Percentiles rank a stretch among this genome's conserved stretches.
Evolutionary conservation across 2,329 filamentous ascomycete genomes (phyloP).

Genomic region (Cladobotryum protrusum): DNA sequence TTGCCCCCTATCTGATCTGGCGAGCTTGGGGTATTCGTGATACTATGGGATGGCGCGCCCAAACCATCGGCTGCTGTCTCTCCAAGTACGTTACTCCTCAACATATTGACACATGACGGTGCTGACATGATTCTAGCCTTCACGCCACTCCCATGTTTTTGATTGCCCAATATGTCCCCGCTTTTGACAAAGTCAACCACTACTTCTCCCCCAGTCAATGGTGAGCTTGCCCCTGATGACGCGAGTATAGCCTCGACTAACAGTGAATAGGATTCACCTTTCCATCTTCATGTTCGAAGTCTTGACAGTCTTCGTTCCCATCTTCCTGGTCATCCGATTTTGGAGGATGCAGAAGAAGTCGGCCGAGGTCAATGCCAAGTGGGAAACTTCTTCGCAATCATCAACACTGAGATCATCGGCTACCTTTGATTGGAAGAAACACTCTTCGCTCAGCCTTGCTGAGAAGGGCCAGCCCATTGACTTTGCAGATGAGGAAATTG

Average conservation of each 20-base stretch:
- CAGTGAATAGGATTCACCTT: slow-evolving; percentile 39
- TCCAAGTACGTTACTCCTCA: slow-evolving; percentile 20
- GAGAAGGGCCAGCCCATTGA: slow-evolving; percentile 9
- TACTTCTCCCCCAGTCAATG: slow-evolving; percentile 54
- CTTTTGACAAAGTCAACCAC: slow-evolving; percentile 42
- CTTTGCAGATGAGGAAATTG: slow-evolving; percentile 12
- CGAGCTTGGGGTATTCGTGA: slow-evolving; percentile 48
- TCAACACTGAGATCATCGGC: slow-evolving; percentile 6
- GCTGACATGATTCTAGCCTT: slow-evolving; percentile 33
- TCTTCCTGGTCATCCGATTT: slow-evolving; percentile 44
- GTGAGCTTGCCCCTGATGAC: slow-evolving; percentile 45
- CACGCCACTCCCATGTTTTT: slow-evolving; percentile 61
- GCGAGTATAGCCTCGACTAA: slow-evolving; percentile 27
- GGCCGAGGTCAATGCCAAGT: slow-evolving; percentile 12
- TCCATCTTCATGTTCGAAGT: slow-evolving; percentile 57
- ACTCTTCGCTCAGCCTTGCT: neutral
- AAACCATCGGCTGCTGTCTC: slow-evolving; percentile 40
- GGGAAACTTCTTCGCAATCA: slow-evolving; percentile 12
- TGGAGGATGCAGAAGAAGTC: slow-evolving; percentile 28
- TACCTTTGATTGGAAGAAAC: slow-evolving; percentile 1
- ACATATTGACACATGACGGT: neutral
- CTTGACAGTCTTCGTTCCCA: slow-evolving; percentile 55
- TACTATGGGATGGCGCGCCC: slow-evolving; percentile 47
- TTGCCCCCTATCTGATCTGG: slow-evolving; percentile 46
- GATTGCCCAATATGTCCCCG: slow-evolving; percentile 45